Conservation (phyloP, 225 moss, liverwort and hornwort genomes). For the Lunularia cruciata region DNA sequence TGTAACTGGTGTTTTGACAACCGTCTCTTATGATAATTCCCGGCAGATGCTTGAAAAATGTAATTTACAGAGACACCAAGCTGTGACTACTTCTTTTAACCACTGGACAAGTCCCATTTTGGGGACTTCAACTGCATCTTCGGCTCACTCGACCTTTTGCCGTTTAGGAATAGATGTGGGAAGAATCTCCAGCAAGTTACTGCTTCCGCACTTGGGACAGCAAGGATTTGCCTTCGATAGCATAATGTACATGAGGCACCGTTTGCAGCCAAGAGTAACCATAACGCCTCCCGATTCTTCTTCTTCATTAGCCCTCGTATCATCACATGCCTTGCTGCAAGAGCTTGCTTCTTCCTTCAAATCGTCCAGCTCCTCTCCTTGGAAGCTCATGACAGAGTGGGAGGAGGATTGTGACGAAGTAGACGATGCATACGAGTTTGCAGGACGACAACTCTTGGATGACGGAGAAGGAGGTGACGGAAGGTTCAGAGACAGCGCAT, state of each 20-base stretch:
- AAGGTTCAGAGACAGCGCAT: slow-evolving; percentile 20
- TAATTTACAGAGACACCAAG: slow-evolving; percentile 27
- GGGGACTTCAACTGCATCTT: neutral
- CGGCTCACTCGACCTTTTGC: slow-evolving; percentile 26
- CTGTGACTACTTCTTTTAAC: slow-evolving; percentile 1
- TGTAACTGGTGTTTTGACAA: neutral
- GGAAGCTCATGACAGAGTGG: slow-evolving; percentile 72
- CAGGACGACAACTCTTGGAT: slow-evolving; percentile 10
- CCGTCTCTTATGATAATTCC: slow-evolving; percentile 6
- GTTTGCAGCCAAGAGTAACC: slow-evolving; percentile 69
- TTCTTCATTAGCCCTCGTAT: too few species aligned
- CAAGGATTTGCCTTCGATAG: slow-evolving; percentile 62
- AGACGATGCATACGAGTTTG: slow-evolving; percentile 47
- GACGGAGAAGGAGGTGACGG: slow-evolving; percentile 12
- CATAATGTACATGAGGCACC: slow-evolving; percentile 75
- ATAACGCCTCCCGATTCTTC: slow-evolving; percentile 34
- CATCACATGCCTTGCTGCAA: slow-evolving; percentile 35
- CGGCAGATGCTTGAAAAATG: slow-evolving; percentile 16
- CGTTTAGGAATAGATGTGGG: slow-evolving; percentile 41
- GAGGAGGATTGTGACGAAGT: slow-evolving; percentile 57
- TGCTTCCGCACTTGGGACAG: slow-evolving; percentile 76
- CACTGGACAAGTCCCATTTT: neutral
- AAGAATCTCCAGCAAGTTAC: slow-evolving; percentile 51
- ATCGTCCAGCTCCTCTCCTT: slow-evolving; percentile 46
- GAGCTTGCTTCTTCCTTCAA: slow-evolving; percentile 12